Evolutionary conservation across 495 filamentous ascomycete genomes (phyloP), one percentile per base, ranked within the genome.

Genomic region (Pseudotulostoma volvatum): DNA sequence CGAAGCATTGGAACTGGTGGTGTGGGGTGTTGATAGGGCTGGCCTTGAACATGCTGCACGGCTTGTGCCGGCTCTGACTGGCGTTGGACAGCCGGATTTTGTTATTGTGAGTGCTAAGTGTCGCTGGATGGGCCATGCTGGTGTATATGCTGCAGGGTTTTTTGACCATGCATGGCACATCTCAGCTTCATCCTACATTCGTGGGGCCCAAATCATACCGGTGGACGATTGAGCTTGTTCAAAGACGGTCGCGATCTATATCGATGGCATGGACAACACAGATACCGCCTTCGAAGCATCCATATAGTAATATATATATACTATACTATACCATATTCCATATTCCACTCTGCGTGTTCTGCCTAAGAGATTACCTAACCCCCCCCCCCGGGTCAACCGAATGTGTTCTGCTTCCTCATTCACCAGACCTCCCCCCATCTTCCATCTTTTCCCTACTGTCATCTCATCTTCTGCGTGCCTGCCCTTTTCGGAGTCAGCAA

Each of bases 61-160:
- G 16, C 55, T 77, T 30, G 48, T 74, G 31, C 73, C 73, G 3
- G 60, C 67, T 39, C 46, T 72, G 40, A 74, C 73, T 21, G 74
- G 73, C 14, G 67, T 61, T 37, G 74, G 74, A 4, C 70, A 72
- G 41, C 74, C 73, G 5, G 68, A 75, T 33, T 73, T 74, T 43
- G 44, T 75, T 2, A 44, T 76, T 0, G 36, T 68, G 14, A 55
- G 62, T 33, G 45, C 51, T 19, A 54, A 48, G 18, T 62, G 62
- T 48, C 47, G 50, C 21, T 75, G 67, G 67, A 55, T 57, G 37
- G 73, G 74, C 3, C 51, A 64, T 30, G 68, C 59, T 32, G 74
- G 74, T 9, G 55, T 63, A 3, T 52, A 67, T 42, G 68, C 68
- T 1, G 56, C 73, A 48, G 74, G 73, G 5, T 71, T 64, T 48